Conservation (phyloP, 1,284 basidiomycete species). For the Butyriboletus appendiculatus region DNA sequence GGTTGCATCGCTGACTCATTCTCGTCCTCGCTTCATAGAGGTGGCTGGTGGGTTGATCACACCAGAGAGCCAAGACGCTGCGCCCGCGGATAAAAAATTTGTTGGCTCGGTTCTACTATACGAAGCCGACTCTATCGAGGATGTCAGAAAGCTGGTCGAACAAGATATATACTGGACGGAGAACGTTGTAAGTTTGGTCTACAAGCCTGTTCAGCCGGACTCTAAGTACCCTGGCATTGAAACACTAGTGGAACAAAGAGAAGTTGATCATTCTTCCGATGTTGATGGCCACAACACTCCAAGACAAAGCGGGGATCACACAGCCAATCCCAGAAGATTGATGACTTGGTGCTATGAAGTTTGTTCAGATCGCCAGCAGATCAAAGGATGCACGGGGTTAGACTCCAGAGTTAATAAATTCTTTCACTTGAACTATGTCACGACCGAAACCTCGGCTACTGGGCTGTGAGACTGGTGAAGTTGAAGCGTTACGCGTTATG, state of each 20-base stretch:
- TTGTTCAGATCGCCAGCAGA: constrained; percentile 1
- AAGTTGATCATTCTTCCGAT: constrained; percentile 46
- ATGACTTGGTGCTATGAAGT: constrained; percentile 1
- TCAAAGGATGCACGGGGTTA: constrained; percentile 1
- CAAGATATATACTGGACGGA: constrained; percentile 55
- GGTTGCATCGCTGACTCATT: constrained; percentile 6
- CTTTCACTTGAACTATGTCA: not conserved
- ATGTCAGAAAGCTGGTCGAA: constrained; percentile 50
- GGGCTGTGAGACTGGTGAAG: not conserved
- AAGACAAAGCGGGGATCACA: constrained; percentile 24
- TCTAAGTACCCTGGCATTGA: constrained; percentile 3
- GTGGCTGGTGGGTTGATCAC: constrained; percentile 49
- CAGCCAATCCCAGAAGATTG: constrained; percentile 23
- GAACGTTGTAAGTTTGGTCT: constrained; percentile 48
- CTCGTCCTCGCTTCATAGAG: constrained; percentile 32
- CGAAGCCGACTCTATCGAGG: constrained; percentile 48
- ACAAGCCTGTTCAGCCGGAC: not conserved
- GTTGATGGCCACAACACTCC: constrained; percentile 38
- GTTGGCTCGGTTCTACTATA: constrained; percentile 53
- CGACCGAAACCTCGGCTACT: not conserved
- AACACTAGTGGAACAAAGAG: constrained; percentile 40
- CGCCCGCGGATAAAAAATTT: constrained; percentile 42
- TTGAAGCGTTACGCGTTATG: not conserved
- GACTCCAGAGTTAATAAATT: not conserved
- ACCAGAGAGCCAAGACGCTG: constrained; percentile 40